Evolutionary conservation across 768 basidiomycete species (phyloP).

Genomic region (Suillus occidentalis): DNA sequence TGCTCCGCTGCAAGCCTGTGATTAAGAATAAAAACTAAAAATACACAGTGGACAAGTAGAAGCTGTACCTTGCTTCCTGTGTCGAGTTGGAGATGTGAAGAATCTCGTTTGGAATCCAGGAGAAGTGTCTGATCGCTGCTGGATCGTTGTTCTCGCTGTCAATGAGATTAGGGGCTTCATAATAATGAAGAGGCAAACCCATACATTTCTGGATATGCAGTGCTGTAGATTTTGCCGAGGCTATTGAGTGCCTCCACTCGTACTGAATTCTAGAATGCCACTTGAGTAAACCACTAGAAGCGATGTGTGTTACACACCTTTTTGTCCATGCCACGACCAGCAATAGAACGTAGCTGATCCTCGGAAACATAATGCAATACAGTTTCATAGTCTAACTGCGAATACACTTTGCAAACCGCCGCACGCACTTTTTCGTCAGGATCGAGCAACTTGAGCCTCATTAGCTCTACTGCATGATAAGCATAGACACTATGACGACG

Average conservation of each 20-base stretch:
- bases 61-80: slow-evolving; percentile 56
- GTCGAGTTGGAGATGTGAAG: slow-evolving; percentile 54
- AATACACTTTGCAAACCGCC: slow-evolving; percentile 79
- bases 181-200: slow-evolving; percentile 25
- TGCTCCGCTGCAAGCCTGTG: slow-evolving; percentile 62
- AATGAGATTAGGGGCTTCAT: background rate
- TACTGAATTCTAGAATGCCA: slow-evolving; percentile 50
- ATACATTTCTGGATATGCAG: slow-evolving; percentile 90
- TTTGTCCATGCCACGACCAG: slow-evolving; percentile 78
- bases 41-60: background rate
- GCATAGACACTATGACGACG: slow-evolving; percentile 9
- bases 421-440: slow-evolving; percentile 91
- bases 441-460: slow-evolving; percentile 71
- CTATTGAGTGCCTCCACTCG: slow-evolving; percentile 76
- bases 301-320: slow-evolving; percentile 51
- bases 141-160: slow-evolving; percentile 77
- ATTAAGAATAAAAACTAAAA: slow-evolving; percentile 4
- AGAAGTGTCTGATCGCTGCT: slow-evolving; percentile 74
- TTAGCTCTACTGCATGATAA: slow-evolving; percentile 43
- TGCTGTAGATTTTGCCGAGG: slow-evolving; percentile 73
- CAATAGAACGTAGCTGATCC: slow-evolving; percentile 59
- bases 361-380: slow-evolving; percentile 78
- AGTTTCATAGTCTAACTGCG: slow-evolving; percentile 87
- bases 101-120: slow-evolving; percentile 87
- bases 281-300: slow-evolving; percentile 1